phyloP scores from a whole-genome alignment of 768 basidiomycete genomes.

The Auriculariales sp. region DNA sequence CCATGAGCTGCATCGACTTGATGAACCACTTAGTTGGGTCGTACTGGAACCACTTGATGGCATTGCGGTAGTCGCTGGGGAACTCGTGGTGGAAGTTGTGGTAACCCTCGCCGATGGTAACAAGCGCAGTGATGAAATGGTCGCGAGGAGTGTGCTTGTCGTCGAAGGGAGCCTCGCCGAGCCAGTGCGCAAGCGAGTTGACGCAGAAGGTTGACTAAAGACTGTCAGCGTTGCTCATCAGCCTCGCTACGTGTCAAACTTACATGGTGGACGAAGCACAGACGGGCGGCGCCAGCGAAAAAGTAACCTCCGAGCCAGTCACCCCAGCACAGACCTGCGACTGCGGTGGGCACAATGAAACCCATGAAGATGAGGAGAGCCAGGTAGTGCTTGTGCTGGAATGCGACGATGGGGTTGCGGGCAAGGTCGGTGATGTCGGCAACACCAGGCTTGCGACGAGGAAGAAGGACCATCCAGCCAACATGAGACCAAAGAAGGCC shows the following conservation, averaged over 20 bases:
- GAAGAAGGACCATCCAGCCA: constrained; percentile 89
- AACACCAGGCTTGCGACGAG: constrained; percentile 75
- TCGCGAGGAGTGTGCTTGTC: constrained; percentile 90
- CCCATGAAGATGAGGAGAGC: constrained; percentile 54
- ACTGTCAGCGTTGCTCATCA: constrained; percentile 4
- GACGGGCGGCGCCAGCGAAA: constrained; percentile 65
- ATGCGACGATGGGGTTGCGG: constrained; percentile 64
- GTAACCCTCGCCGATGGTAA: constrained; percentile 91
- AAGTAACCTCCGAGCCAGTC: constrained; percentile 79
- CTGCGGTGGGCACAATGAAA: constrained; percentile 56
- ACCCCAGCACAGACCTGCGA: constrained; percentile 72
- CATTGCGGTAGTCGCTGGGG: constrained; percentile 95
- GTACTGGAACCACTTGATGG: constrained; percentile 89
- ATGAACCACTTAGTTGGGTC: constrained; percentile 94
- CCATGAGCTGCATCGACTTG: constrained; percentile 38
- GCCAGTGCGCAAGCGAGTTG: constrained; percentile 93
- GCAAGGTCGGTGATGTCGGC: constrained; percentile 81
- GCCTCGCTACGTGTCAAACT: constrained; percentile 15
- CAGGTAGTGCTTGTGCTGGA: constrained; percentile 79
- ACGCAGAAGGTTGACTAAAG: constrained; percentile 88
- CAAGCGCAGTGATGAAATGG: constrained; percentile 77
- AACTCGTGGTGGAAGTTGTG: constrained; percentile 98
- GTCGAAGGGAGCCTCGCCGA: constrained; percentile 85
- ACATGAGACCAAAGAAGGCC: constrained; percentile 80
- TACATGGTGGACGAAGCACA: constrained; percentile 81